Conservation (phyloP, 2,329 filamentous ascomycete species). For the Penicillium verrucosum region DNA sequence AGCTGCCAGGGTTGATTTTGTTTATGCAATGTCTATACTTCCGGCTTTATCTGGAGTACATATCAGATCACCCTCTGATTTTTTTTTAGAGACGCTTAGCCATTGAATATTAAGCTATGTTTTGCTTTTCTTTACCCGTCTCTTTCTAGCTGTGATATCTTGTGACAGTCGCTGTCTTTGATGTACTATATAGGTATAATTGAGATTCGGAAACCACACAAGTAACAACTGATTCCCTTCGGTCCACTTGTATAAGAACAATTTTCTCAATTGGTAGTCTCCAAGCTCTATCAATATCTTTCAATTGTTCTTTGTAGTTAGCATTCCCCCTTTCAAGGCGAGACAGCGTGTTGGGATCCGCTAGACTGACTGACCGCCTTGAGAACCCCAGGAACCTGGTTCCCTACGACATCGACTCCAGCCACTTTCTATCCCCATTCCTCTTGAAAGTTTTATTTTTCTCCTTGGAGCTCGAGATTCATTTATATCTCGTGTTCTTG, state of each 20-base stretch:
- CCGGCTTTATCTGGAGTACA: not conserved
- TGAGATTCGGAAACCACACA: not conserved
- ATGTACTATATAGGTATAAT: not conserved
- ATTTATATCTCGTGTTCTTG: not conserved
- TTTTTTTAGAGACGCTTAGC: too few relatives aligned
- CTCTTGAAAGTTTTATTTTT: not conserved
- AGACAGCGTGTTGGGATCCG: constrained; percentile 10
- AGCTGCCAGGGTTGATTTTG: not conserved
- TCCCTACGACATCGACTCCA: constrained; percentile 25
- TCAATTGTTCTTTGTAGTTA: not conserved
- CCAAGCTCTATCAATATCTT: too few relatives aligned
- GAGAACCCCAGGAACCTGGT: constrained; percentile 8
- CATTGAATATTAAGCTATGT: not conserved
- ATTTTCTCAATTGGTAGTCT: not conserved
- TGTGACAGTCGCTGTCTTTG: not conserved
- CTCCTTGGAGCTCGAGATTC: constrained; percentile 3
- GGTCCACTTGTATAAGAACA: not conserved
- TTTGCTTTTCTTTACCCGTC: too few relatives aligned
- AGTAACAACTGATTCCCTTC: not conserved
- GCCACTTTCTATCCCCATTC: constrained; percentile 20
- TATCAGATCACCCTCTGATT: not conserved
- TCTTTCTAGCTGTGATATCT: not conserved
- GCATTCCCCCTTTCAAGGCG: not conserved
- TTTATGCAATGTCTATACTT: too few relatives aligned
- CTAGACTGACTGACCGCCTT: constrained; percentile 26